Percentiles rank a stretch among this genome's conserved stretches.
phyloP scores from a whole-genome alignment of 2,329 filamentous ascomycete genomes.

The Didymella sp. region DNA sequence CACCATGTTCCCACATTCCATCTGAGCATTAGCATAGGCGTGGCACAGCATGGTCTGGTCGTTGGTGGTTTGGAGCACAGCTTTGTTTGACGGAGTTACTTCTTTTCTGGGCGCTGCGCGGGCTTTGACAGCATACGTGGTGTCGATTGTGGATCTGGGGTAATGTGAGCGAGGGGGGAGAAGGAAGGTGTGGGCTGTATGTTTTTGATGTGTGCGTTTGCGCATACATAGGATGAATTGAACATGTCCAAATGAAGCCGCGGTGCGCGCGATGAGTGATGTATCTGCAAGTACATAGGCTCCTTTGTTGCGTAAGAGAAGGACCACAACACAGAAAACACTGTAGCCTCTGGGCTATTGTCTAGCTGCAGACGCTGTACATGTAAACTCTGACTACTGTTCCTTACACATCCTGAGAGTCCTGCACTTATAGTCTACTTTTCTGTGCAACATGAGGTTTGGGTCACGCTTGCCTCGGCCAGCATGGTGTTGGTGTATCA shows the following conservation, averaged over 20 bases:
- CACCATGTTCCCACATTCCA: constrained; percentile 3
- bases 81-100: constrained; percentile 9
- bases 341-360: too few relatives aligned
- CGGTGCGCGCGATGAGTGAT: neutral
- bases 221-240: constrained; percentile 37
- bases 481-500: too few relatives aligned
- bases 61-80: constrained; percentile 28
- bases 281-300: too few relatives aligned
- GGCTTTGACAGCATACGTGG: constrained; percentile 31
- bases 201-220: constrained; percentile 23
- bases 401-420: too few relatives aligned
- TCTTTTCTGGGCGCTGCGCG: constrained; percentile 18
- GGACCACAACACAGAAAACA: too few relatives aligned
- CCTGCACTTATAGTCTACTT: too few relatives aligned
- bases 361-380: too few relatives aligned
- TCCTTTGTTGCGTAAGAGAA: too few relatives aligned
- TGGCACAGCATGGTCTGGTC: constrained; percentile 23
- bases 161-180: constrained; percentile 17
- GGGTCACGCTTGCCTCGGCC: too few relatives aligned
- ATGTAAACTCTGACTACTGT: too few relatives aligned
- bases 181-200: constrained; percentile 18
- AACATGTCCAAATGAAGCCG: constrained; percentile 15
- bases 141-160: constrained; percentile 11
- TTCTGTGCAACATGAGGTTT: too few relatives aligned
- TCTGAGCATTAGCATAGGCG: constrained; percentile 24